Base-by-base conservation (phyloP, 345 rosid species). In the Acer saccharum region DNA sequence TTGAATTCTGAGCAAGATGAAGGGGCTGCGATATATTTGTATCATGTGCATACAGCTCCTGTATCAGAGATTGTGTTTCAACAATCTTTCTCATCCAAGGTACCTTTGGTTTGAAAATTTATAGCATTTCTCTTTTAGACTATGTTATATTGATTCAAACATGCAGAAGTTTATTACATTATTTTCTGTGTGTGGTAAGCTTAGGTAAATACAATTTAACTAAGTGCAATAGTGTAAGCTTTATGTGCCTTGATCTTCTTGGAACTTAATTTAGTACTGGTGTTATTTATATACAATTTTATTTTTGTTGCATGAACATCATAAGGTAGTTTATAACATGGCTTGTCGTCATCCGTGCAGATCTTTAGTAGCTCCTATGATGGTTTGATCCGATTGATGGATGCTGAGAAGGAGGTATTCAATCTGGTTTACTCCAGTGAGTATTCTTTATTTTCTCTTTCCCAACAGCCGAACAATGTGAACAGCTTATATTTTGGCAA, bases 331-430 rank as follows among this genome's bases (percentile, higher is more conserved):
- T 32, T 9, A 1, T 43, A 27, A 52, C 7, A 9, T 23, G 7
- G 8, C 14, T 69, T 75, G 27, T 23, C 32, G 14, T 71, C 29
- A 39, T 69, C 46, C 64, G 32, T 84, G 78, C 85, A 95, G 96
- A 84, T 91, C 55, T 80, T 83, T 70, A 91, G 89, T 44, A 84
- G 97, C 82, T 81, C 93, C 83, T 90, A 93, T 72, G 88, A 89
- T 82, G 99, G 97, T 46, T 84, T 87, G 25, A 68, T 95, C 50
- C 88, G 94, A 41, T 7, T 89, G 73, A 89, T 95, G 94, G 92
- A 93, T 89, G 90, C 74, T n/a, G 96, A 91, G 76, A 93, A 88
- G 82, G 90, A 82, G 78, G 86, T 86, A 65, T 95, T 94, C 74
- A 86, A 93, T 88, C 76, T 90, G 64, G 80, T 91, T 63, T 83